A percentile compares a stretch with the other conserved stretches of the same genome.
Conservation (phyloP, 352 stramenopile genomes). For the Globisporangium spiculum region DNA sequence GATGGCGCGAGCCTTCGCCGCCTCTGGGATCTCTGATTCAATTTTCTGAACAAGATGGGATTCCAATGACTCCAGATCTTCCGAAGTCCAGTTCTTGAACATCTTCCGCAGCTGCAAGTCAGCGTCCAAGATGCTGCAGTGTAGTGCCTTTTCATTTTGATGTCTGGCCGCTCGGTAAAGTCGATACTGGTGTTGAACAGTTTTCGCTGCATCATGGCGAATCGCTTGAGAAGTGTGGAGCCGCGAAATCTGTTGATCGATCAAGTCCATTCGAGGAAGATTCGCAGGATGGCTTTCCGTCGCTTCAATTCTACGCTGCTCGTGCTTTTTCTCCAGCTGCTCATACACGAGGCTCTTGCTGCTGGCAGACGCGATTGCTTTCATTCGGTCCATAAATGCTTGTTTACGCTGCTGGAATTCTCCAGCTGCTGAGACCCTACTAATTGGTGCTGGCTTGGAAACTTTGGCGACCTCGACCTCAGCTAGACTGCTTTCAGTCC, state of each 20-base stretch:
- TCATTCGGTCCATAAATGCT: constrained; percentile 73
- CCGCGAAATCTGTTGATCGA: constrained; percentile 25
- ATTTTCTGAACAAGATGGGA: constrained; percentile 35
- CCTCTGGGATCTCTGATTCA: constrained; percentile 32
- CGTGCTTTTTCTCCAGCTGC: constrained; percentile 50
- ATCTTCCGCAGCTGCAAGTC: constrained; percentile 37
- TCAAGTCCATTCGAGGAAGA: constrained; percentile 18
- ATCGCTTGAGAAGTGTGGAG: constrained; percentile 34
- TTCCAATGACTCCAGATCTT: constrained; percentile 38
- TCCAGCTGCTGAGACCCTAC: constrained; percentile 18
- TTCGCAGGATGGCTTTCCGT: background rate
- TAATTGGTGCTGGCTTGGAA: constrained; percentile 5
- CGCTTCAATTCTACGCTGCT: constrained; percentile 24
- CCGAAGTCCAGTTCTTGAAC: constrained; percentile 37
- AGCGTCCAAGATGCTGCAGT: constrained; percentile 27
- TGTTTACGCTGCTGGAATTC: constrained; percentile 76
- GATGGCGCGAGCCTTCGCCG: constrained; percentile 24
- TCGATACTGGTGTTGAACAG: constrained; percentile 37
- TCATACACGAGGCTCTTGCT: constrained; percentile 77
- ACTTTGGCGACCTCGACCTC: background rate
- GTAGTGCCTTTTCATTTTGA: background rate
- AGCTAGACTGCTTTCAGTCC: background rate
- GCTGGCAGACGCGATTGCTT: constrained; percentile 58
- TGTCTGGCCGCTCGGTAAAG: constrained; percentile 27
- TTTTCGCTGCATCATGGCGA: constrained; percentile 44